phyloP scores from a whole-genome alignment of 139 green algal genomes.

The Tetraselmis chui region DNA sequence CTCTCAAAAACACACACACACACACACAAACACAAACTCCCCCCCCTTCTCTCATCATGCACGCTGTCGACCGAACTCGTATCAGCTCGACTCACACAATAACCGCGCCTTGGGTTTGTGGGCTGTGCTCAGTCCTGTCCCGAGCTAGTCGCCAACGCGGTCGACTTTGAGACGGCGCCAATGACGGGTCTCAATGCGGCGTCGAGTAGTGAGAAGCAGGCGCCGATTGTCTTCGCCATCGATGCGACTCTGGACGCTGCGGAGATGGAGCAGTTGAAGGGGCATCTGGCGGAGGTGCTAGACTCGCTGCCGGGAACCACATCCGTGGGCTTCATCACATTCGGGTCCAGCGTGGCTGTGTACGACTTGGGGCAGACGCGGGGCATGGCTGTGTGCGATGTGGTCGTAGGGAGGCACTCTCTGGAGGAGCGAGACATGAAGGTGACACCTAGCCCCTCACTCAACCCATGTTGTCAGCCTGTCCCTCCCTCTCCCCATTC shows the following conservation, averaged over 20 bases:
- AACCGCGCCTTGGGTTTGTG: too few relatives aligned
- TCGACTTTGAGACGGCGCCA: conserved; percentile 11
- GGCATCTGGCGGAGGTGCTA: conserved; percentile 9
- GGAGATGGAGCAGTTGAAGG: conserved; percentile 1
- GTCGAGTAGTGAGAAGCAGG: background rate
- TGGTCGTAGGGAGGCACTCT: background rate
- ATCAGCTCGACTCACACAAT: background rate
- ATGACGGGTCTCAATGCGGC: background rate
- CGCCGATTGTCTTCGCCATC: conserved; percentile 8
- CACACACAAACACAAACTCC: background rate
- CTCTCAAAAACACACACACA: too few relatives aligned
- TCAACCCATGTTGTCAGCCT: too few relatives aligned
- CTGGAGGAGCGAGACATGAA: conserved; percentile 1
- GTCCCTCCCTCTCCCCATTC: too few relatives aligned
- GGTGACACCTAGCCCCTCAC: conserved; percentile 8
- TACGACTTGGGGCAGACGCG: background rate
- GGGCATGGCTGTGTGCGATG: background rate
- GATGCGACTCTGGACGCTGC: conserved; percentile 14
- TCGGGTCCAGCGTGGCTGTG: conserved; percentile 11
- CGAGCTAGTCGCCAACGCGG: conserved; percentile 16
- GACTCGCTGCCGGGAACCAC: background rate
- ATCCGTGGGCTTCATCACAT: conserved; percentile 15
- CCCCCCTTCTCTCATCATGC: too few relatives aligned
- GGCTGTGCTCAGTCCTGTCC: conserved; percentile 9
- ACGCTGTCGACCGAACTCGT: too few relatives aligned